A percentile compares a stretch with the other conserved stretches of the same genome.
Evolutionary conservation across 2,329 filamentous ascomycete genomes (phyloP).

Genomic region (Aureobasidium melanogenum): DNA sequence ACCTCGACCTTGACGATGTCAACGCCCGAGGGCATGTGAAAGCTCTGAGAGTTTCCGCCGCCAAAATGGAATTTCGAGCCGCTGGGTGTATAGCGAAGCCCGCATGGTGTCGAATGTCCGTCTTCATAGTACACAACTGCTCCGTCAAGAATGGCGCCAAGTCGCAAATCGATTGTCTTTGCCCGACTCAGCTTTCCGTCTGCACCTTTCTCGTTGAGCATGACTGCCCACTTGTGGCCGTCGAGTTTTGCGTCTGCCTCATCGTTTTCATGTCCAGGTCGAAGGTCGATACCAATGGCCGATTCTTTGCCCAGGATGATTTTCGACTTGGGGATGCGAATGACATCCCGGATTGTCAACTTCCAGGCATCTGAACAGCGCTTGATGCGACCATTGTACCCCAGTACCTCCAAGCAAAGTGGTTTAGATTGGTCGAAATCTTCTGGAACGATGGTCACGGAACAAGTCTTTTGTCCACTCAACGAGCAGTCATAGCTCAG

Average conservation of each 20-base stretch:
- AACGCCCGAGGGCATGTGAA: constrained; percentile 22
- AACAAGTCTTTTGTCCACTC: neutral
- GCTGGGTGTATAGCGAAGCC: constrained; percentile 23
- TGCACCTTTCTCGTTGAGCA: constrained; percentile 18
- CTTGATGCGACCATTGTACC: neutral
- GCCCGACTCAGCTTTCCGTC: constrained; percentile 31
- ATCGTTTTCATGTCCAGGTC: neutral
- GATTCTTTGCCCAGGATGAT: constrained; percentile 33
- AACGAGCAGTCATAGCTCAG: neutral
- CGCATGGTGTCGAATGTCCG: constrained; percentile 36
- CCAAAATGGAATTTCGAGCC: constrained; percentile 26
- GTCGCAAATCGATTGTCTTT: constrained; percentile 36
- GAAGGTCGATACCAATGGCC: constrained; percentile 15
- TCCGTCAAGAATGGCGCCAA: constrained; percentile 38
- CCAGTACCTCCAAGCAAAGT: neutral
- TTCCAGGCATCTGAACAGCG: neutral
- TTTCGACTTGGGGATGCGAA: constrained; percentile 32
- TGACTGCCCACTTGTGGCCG: constrained; percentile 12
- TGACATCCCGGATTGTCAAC: constrained; percentile 16
- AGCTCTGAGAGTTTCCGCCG: constrained; percentile 24
- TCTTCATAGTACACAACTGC: constrained; percentile 39
- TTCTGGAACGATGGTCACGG: neutral
- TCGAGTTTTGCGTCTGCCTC: neutral
- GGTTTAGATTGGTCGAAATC: neutral
- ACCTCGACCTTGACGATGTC: constrained; percentile 27